phyloP scores from a whole-genome alignment of 441 rosid genomes.

The California macrophylla region DNA sequence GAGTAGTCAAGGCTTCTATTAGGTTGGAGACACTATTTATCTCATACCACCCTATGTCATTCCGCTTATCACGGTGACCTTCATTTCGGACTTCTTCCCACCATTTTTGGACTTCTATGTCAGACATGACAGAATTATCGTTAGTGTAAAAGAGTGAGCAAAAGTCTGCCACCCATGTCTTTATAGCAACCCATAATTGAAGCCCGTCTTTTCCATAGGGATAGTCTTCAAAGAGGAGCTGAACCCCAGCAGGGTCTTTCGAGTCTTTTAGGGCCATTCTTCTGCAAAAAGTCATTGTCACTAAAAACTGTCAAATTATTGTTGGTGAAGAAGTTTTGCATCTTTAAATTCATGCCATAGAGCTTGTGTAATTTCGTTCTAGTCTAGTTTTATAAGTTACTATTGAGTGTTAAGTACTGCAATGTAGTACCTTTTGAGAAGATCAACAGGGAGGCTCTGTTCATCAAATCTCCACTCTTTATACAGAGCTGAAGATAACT shows the following conservation, averaged over 20 bases:
- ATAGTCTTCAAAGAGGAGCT: slow-evolving; percentile 46
- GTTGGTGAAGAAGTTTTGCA: no score
- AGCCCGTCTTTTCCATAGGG: slow-evolving; percentile 64
- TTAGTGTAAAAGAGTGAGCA: slow-evolving; percentile 46
- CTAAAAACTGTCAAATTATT: no score
- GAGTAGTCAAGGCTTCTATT: slow-evolving; percentile 38
- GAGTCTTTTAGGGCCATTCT: slow-evolving; percentile 40
- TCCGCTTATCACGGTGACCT: slow-evolving; percentile 60
- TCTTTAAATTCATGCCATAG: no score
- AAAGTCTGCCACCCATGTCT: slow-evolving; percentile 45
- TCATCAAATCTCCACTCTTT: slow-evolving; percentile 61
- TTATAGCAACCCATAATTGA: slow-evolving; percentile 48
- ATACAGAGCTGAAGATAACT: slow-evolving; percentile 49
- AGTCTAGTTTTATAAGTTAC: neutral
- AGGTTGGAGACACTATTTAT: slow-evolving; percentile 34
- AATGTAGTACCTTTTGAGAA: slow-evolving; percentile 40
- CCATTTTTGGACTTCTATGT: slow-evolving; percentile 73
- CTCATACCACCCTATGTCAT: slow-evolving; percentile 50
- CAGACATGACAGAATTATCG: slow-evolving; percentile 34
- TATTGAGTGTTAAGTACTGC: neutral
- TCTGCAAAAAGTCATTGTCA: slow-evolving; percentile 32
- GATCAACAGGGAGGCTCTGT: slow-evolving; percentile 59
- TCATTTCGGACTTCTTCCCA: slow-evolving; percentile 51
- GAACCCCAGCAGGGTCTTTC: slow-evolving; percentile 30
- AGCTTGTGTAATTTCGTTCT: no score